A percentile compares a stretch with the other conserved stretches of the same genome.
These are phyloP conservation scores for Saposhnikovia divaricata DNA, from an alignment of 129 eudicot species.

Conservation along the genomic window DNA sequence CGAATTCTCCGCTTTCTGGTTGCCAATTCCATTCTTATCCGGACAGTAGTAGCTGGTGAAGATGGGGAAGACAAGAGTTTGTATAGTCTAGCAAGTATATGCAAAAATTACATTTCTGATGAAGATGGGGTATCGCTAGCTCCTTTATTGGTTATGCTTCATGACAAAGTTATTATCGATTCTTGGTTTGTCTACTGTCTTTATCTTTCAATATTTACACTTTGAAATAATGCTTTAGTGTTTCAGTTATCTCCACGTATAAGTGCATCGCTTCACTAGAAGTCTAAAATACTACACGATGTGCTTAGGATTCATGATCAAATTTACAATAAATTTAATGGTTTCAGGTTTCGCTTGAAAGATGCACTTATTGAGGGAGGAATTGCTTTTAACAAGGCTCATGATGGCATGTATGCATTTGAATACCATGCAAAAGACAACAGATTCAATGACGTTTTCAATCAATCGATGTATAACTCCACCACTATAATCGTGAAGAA, in stretches of 20 bases:
- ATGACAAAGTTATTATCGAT: conserved; percentile 18
- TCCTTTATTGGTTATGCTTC: conserved; percentile 14
- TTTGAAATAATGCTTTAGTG: no score
- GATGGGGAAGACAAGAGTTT: conserved; percentile 19
- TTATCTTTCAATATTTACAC: background rate
- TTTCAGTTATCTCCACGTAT: no score
- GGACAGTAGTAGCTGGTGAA: background rate
- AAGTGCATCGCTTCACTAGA: no score
- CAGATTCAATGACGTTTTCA: background rate
- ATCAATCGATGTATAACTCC: background rate
- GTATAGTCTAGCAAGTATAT: conserved; percentile 12
- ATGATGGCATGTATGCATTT: background rate
- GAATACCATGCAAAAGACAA: conserved; percentile 4
- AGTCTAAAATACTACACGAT: no score
- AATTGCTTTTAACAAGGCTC: background rate
- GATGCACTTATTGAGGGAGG: background rate
- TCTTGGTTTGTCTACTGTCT: conserved; percentile 17
- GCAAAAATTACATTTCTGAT: conserved; percentile 1
- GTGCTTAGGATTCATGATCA: no score
- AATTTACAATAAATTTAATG: background rate
- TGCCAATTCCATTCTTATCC: conserved; percentile 14
- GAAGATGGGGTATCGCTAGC: conserved; percentile 35
- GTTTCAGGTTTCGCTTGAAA: background rate
- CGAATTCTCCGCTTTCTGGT: conserved; percentile 29
- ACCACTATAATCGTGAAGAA: background rate